A percentile compares a stretch with the other conserved stretches of the same genome.
Conservation (phyloP, 2,329 filamentous ascomycete genomes). For the Fusarium beomiforme region DNA sequence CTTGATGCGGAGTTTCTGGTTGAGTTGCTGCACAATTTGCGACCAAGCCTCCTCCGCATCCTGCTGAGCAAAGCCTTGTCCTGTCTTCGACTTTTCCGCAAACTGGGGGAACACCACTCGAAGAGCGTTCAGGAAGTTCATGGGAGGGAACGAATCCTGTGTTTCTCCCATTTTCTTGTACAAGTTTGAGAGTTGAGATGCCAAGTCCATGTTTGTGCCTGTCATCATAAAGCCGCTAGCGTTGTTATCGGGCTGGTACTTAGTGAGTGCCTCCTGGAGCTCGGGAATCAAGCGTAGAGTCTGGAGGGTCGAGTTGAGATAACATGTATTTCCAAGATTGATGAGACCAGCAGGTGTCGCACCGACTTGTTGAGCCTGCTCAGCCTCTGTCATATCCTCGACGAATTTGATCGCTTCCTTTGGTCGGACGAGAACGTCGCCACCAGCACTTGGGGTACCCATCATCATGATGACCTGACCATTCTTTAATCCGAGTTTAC, state of each 20-base stretch:
- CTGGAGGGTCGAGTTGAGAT: constrained; percentile 97
- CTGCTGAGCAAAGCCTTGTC: constrained; percentile 92
- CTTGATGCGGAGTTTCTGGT: constrained; percentile 78
- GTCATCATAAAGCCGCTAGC: constrained; percentile 59
- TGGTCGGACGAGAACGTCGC: constrained; percentile 72
- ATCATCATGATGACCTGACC: constrained; percentile 96
- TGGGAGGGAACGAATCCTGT: constrained; percentile 84
- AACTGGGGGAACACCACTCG: constrained; percentile 89
- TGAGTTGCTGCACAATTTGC: constrained; percentile 87
- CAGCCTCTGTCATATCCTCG: constrained; percentile 97
- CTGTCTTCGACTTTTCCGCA: constrained; percentile 84
- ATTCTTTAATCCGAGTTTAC: constrained; percentile 84
- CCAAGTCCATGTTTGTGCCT: constrained; percentile 68
- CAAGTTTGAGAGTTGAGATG: constrained; percentile 79
- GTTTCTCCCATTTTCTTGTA: constrained; percentile 92
- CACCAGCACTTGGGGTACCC: constrained; percentile 81
- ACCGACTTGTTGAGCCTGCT: constrained; percentile 82
- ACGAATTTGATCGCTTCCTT: constrained; percentile 87
- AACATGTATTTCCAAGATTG: constrained; percentile 98
- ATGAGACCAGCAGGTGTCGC: constrained; percentile 88
- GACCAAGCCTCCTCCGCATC: constrained; percentile 99
- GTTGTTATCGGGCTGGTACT: constrained; percentile 57
- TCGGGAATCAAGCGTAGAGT: constrained; percentile 89
- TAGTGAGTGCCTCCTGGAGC: constrained; percentile 79
- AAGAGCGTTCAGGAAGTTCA: constrained; percentile 83